Evolutionary conservation across 1,139 yeast genomes (phyloP), one percentile per base, ranked within the genome.

Genomic region (Kodamaea anthophila): DNA sequence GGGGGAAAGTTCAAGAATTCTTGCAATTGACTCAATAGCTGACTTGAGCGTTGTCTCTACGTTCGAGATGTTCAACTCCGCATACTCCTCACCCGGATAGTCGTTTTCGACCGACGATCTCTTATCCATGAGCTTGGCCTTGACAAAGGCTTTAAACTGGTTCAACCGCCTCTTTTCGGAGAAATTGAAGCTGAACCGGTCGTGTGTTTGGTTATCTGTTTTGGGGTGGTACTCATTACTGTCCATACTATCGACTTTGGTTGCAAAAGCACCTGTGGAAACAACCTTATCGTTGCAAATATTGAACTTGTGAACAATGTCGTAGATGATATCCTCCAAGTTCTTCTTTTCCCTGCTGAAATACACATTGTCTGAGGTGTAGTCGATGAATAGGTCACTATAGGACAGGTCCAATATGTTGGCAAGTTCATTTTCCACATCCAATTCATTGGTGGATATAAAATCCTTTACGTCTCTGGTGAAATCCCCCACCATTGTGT

Each of bases 21-120:
- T 66, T 3, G 94, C 82, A 5, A 86, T 65, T 1, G 91, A 71
- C 53, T 88, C 97, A 18, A 87, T 84, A 4, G 81, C 70, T 18
- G 85, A 73, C 41, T 77, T 77, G 24, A 87, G 59, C 35, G 85
- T 70, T 1, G 67, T 60, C 43, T 85, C 91, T 3, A 84, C 77
- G 22, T 65, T 60, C 10, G 58, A 48, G 9, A 77, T 46, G 21
- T 63, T 63, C 30, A 73, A 53, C 8, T 55, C 49, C 1, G 55
- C 43, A 31, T 51, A 57, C 24, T 53, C 56, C 19, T 46, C 51
- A 2, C 24, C 54, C 4, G 44, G 41, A 10, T 36, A 26, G 18
- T 45, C 53, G 7, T 39, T 12, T 7, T 54, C 60, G 5, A 42
- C 23, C 2, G 63, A 47, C 20, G 45, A 43, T 24, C 58, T 39